A percentile compares a stretch with the other conserved stretches of the same genome.
Evolutionary conservation across 495 filamentous ascomycete genomes (phyloP).

Genomic region (Rusavskia elegans): DNA sequence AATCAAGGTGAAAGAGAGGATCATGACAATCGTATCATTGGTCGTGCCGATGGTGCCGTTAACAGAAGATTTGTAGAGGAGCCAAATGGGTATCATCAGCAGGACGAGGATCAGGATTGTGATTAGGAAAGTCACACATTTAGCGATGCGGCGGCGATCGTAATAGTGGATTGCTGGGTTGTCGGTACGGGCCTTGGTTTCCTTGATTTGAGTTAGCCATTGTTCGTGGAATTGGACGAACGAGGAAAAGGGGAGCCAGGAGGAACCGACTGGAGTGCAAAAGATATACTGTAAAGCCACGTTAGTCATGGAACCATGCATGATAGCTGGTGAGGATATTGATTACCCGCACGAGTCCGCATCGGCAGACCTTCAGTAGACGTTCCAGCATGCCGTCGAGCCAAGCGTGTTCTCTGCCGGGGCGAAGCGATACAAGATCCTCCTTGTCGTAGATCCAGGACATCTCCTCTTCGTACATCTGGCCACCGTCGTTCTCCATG

Average conservation of each 20-base stretch:
- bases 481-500: slow-evolving; percentile 15
- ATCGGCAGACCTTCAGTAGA: slow-evolving; percentile 12
- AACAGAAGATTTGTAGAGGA: slow-evolving; percentile 19
- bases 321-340: background rate
- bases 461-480: slow-evolving; percentile 15
- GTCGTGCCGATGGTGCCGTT: slow-evolving; percentile 5
- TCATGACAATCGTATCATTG: slow-evolving; percentile 11
- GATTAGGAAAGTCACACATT: slow-evolving; percentile 20
- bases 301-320: background rate
- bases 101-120: slow-evolving; percentile 21
- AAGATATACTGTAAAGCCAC: slow-evolving; percentile 12
- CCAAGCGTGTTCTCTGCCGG: slow-evolving; percentile 22
- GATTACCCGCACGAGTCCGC: slow-evolving; percentile 13
- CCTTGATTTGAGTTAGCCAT: background rate
- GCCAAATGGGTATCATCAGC: slow-evolving; percentile 23
- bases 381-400: slow-evolving; percentile 24
- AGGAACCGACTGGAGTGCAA: slow-evolving; percentile 10
- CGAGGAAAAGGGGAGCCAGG: background rate
- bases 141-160: slow-evolving; percentile 17
- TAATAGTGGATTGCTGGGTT: slow-evolving; percentile 22
- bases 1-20: slow-evolving; percentile 19
- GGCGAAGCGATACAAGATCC: slow-evolving; percentile 23
- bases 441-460: slow-evolving; percentile 22
- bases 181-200: slow-evolving; percentile 19
- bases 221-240: background rate